Evolutionary conservation across 371 early-diverging fungal genomes (phyloP).

Genomic region (Zopfochytrium polystomum): DNA sequence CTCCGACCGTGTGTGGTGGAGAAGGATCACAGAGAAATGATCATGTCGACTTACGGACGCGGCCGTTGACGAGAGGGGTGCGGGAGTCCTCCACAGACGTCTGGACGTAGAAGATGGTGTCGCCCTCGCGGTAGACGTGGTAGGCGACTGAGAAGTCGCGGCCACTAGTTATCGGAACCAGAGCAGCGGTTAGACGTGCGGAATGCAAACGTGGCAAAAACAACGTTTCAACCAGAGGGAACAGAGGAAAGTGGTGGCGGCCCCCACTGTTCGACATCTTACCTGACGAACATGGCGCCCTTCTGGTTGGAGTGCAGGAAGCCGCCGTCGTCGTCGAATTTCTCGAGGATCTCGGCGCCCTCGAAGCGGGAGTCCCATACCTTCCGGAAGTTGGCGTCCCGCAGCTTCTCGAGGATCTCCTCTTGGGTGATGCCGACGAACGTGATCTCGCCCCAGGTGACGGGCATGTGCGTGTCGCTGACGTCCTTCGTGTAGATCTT

Average conservation of each 20-base stretch:
- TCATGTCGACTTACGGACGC: no score
- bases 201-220: not conserved
- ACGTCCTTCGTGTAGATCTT: slow-evolving; percentile 18
- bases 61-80: slow-evolving; percentile 16
- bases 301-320: slow-evolving; percentile 21
- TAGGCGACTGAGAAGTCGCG: slow-evolving; percentile 21
- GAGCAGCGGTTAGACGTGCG: not conserved
- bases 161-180: slow-evolving; percentile 5
- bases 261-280: not conserved
- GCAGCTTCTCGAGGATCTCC: slow-evolving; percentile 14
- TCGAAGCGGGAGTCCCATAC: slow-evolving; percentile 29
- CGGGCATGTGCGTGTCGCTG: slow-evolving; percentile 13
- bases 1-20: no score
- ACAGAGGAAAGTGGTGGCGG: not conserved
- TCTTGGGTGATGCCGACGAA: slow-evolving; percentile 12
- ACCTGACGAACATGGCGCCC: slow-evolving; percentile 16
- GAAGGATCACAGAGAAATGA: no score
- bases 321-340: slow-evolving; percentile 5
- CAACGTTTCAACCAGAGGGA: not conserved
- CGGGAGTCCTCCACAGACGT: slow-evolving; percentile 21
- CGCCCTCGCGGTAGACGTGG: slow-evolving; percentile 8
- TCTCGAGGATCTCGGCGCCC: slow-evolving; percentile 14
- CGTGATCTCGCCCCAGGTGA: slow-evolving; percentile 17
- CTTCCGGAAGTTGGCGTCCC: slow-evolving; percentile 14
- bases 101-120: slow-evolving; percentile 13